Evolutionary conservation across 345 rosid genomes (phyloP), one percentile per base, ranked within the genome.

Genomic region (Angophora floribunda): DNA sequence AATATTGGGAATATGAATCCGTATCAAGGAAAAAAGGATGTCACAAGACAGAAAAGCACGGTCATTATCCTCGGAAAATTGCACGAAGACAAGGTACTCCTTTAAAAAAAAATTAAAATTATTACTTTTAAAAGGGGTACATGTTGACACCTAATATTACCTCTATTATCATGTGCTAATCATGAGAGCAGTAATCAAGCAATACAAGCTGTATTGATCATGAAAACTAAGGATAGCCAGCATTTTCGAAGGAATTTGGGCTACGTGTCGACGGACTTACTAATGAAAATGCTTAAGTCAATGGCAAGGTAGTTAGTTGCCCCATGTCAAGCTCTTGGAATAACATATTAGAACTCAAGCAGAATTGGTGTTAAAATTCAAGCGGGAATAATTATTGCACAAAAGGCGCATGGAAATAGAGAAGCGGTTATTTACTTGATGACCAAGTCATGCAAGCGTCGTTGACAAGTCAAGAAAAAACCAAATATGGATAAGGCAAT

Each of bases 141-240:
- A 55, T 55, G 12, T 22, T 22, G 9, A 22, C 24, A 1, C 9
- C 9, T 5, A 22, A 55, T 21, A 22, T 55, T 55, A 55, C 61
- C 5, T 28, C 8, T 0, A 5, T 1, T 22, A 5, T 22, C 28
- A 55, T 1, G 0, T 55, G 61, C 61, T 3, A 21, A 5, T 55
- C 61, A 8, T 1, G 12, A 55, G 28, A 28, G 61, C 8, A 26
- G 22, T 55, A 55, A 55, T 55, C 3, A 26, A 55, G 12, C 61
- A 55, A 55, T 55, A 8, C 4, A 55, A 7, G 11, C 5, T 1
- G 0, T 55, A 55, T 55, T 0, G 1, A 2, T 21, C 5, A 55
- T 9, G 22, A 26, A 55, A 5, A 5, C 1, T 7, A 55, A 55
- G 26, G 59, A 55, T 21, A 26, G 21, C 26, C 11, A 55, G 21